Evolutionary conservation across 177 flowering plant species (phyloP), one percentile per base, ranked within the genome.

Genomic region (Tripterygium wilfordii): DNA sequence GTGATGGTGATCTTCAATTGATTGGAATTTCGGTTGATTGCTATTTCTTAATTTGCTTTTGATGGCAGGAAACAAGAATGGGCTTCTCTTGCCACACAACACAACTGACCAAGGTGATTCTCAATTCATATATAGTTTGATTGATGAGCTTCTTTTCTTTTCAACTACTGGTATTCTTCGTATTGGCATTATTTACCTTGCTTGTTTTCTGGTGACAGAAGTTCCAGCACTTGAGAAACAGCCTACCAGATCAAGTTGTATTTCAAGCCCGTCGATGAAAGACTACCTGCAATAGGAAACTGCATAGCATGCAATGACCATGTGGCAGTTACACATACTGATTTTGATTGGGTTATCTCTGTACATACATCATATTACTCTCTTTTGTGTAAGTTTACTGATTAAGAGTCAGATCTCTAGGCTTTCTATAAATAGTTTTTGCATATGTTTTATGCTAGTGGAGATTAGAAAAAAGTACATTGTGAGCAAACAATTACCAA

Each of bases 291-390:
- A 21, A 54, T 89, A 10, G 97, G 97, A 16, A 89, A 89, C 49
- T 84, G 94, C 63, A 77, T 89, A 27, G 83, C 88, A 20, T 89
- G 97, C 80, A 89, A 89, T 66, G 97, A 89, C 56, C 82, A 89
- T 69, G 97, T 89, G 63, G 94, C 97, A 48, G 85, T 89, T 44
- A 57, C 85, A 14, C 97, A 89, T 68, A 72, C 97, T 49, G 95
- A 89, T 67, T 86, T 89, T 43, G 97, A 84, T 66, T 74, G 52
- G 82, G 97, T 46, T n/a, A n/a, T n/a, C n/a, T n/a, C n/a, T n/a
- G n/a, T n/a, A n/a, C n/a, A n/a, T n/a, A n/a, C n/a, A n/a, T n/a
- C n/a, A n/a, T n/a, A n/a, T n/a, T n/a, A n/a, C n/a, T n/a, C n/a
- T n/a, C n/a, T n/a, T n/a, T n/a, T n/a, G n/a, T n/a, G n/a, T n/a